Conservation (phyloP, 2,329 filamentous ascomycete species). For the Stachybotrys chartarum region DNA sequence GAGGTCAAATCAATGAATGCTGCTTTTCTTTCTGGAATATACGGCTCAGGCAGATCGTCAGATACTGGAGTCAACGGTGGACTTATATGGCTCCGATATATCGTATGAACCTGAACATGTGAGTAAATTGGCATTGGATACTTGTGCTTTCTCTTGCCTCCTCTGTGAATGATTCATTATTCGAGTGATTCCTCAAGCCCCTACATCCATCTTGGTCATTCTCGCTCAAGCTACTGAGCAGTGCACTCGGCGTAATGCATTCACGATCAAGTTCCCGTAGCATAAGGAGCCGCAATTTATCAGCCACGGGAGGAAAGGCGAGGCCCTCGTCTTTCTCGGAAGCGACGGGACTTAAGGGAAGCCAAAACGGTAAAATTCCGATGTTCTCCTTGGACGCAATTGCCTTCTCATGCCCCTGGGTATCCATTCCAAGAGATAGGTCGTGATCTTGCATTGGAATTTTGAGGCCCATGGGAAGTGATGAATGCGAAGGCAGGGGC, state of each 20-base stretch:
- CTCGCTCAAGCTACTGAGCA: not conserved
- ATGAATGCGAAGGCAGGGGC: too few species aligned
- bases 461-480: too few species aligned
- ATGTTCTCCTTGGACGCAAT: conserved; percentile 10
- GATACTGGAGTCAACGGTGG: conserved; percentile 19
- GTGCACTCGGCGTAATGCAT: not conserved
- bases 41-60: conserved; percentile 7
- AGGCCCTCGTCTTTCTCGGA: conserved; percentile 19
- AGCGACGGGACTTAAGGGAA: conserved; percentile 17
- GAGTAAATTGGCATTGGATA: not conserved
- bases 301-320: conserved; percentile 12
- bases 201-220: not conserved
- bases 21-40: conserved; percentile 10
- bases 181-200: not conserved
- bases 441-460: conserved; percentile 1
- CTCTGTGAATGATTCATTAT: too few species aligned
- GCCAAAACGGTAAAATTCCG: conserved; percentile 17
- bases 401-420: conserved; percentile 10
- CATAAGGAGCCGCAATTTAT: conserved; percentile 14
- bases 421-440: conserved; percentile 11
- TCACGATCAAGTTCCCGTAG: conserved; percentile 18
- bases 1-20: conserved; percentile 20
- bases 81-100: conserved; percentile 11
- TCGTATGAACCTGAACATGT: not conserved
- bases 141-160: too few species aligned